A percentile compares a stretch with the other conserved stretches of the same genome.
Evolutionary conservation across 2,329 filamentous ascomycete species (phyloP).

Genomic region (Hymenoscyphus fructigenus): DNA sequence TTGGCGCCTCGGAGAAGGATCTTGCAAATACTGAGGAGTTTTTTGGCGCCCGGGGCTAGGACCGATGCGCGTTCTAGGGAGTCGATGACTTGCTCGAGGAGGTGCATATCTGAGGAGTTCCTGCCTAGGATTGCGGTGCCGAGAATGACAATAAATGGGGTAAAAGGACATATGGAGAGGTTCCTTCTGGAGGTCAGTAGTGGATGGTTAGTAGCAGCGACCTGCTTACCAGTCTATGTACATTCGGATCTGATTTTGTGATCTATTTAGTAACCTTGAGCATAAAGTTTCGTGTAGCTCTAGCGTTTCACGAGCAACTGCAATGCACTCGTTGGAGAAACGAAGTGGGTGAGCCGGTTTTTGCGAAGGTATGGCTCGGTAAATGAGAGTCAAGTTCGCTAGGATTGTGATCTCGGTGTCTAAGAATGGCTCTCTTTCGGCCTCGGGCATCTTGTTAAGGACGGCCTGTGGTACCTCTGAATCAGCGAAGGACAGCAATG

Average conservation of each 20-base stretch:
- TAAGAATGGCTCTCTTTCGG: constrained; percentile 9
- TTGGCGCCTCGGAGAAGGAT: too few relatives aligned
- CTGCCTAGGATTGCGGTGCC: constrained; percentile 17
- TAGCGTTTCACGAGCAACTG: constrained; percentile 10
- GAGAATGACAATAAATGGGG: constrained; percentile 17
- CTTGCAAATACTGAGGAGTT: too few relatives aligned
- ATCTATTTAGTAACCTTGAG: not conserved
- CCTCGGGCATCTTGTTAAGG: not conserved
- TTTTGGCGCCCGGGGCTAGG: constrained; percentile 17
- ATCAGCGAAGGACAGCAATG: too few relatives aligned
- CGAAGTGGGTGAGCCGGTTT: constrained; percentile 11
- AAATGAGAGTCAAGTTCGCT: constrained; percentile 12
- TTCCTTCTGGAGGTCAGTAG: constrained; percentile 8
- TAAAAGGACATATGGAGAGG: constrained; percentile 17
- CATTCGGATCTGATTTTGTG: too few relatives aligned
- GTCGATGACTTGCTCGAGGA: constrained; percentile 13
- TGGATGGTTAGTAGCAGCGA: too few relatives aligned
- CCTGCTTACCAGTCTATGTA: too few relatives aligned
- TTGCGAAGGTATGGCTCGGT: constrained; percentile 15
- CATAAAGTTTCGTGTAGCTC: constrained; percentile 14
- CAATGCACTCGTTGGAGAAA: constrained; percentile 16
- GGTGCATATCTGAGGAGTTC: constrained; percentile 13
- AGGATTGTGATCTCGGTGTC: constrained; percentile 10
- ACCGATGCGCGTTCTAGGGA: constrained; percentile 12
- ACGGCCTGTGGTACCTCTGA: too few relatives aligned